Evolutionary conservation across 2,329 filamentous ascomycete genomes (phyloP).

Genomic region (Cephalotrichum gorgonifer): DNA sequence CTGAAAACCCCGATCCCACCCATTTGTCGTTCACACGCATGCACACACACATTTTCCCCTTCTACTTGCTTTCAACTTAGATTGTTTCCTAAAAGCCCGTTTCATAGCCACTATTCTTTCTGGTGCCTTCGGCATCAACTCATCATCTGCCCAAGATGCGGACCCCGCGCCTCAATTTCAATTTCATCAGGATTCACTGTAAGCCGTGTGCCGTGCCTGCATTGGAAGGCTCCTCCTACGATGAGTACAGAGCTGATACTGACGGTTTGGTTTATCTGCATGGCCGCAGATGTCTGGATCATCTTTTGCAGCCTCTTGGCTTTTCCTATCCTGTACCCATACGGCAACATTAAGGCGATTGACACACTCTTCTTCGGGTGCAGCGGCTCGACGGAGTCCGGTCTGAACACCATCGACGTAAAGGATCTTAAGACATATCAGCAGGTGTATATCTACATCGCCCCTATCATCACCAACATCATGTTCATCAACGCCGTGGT

Average conservation of each 20-base stretch:
- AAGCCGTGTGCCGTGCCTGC: no score
- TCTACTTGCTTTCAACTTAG: no score
- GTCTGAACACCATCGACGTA: slow-evolving; percentile 70
- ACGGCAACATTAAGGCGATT: slow-evolving; percentile 59
- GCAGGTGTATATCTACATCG: slow-evolving; percentile 61
- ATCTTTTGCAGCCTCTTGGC: background rate
- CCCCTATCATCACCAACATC: slow-evolving; percentile 66
- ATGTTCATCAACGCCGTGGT: slow-evolving; percentile 78
- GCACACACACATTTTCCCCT: no score
- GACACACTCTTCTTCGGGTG: slow-evolving; percentile 85
- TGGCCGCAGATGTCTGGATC: background rate
- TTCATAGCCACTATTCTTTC: no score
- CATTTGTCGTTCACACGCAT: no score
- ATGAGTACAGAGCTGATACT: background rate
- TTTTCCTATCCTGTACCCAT: background rate
- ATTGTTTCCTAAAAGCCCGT: no score
- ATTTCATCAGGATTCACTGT: background rate
- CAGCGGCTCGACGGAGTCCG: slow-evolving; percentile 82
- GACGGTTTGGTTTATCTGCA: background rate
- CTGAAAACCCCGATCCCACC: no score
- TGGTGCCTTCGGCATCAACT: no score
- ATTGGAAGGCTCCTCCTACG: no score
- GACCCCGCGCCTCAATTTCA: no score
- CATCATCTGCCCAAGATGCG: no score
- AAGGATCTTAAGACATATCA: slow-evolving; percentile 61